A percentile compares a stretch with the other conserved stretches of the same genome.
Conservation (phyloP, 2,329 filamentous ascomycete species). For the Pochonia chlamydosporia region DNA sequence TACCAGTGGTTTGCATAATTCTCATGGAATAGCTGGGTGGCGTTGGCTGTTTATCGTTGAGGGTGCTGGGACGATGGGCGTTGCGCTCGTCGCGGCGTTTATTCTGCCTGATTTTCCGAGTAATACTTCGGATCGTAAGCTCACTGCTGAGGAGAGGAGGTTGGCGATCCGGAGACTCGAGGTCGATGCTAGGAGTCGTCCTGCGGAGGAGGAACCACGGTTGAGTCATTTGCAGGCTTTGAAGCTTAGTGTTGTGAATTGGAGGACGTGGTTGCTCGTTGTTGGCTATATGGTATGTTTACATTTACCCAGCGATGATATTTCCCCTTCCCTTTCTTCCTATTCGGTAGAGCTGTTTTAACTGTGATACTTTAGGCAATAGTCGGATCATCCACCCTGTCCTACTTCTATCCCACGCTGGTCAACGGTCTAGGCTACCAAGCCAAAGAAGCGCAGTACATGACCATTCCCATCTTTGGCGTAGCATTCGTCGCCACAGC, state of each 20-base stretch:
- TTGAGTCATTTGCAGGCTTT: constrained; percentile 4
- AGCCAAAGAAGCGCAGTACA: constrained; percentile 23
- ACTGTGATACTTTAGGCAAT: constrained; percentile 17
- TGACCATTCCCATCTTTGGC: constrained; percentile 42
- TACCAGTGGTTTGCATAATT: neutral
- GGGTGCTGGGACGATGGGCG: neutral
- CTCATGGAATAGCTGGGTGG: neutral
- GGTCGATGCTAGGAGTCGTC: too few relatives aligned
- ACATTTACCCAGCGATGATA: neutral
- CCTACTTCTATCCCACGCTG: constrained; percentile 28
- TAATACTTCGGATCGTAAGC: too few relatives aligned
- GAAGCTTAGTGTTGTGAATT: constrained; percentile 10
- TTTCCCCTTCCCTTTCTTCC: too few relatives aligned
- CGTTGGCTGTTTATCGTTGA: neutral
- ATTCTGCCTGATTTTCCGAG: neutral
- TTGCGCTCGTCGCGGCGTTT: neutral
- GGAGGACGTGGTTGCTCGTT: constrained; percentile 14
- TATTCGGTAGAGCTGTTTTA: too few relatives aligned
- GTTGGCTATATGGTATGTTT: constrained; percentile 18
- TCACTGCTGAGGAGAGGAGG: too few relatives aligned
- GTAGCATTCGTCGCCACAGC: constrained; percentile 45
- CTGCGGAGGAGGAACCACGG: too few relatives aligned
- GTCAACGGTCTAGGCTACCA: constrained; percentile 25
- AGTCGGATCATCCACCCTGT: constrained; percentile 23
- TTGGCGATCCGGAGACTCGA: too few relatives aligned